phyloP scores from a whole-genome alignment of 164 flowering plant species.

The Taxillus chinensis region DNA sequence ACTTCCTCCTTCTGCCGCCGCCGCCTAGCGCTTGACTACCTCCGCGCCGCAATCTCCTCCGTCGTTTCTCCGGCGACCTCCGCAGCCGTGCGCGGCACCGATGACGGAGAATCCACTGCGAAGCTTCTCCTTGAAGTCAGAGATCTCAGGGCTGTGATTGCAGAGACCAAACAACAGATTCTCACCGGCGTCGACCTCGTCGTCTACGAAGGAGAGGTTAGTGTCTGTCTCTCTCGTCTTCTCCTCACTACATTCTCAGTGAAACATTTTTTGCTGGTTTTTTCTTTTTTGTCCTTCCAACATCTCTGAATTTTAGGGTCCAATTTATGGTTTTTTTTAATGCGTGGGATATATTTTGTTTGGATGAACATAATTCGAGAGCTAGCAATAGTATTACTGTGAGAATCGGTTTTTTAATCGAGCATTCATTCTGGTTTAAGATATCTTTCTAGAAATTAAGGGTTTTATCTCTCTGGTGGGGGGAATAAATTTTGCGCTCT shows the following conservation, averaged over 20 bases:
- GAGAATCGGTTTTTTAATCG: too few relatives aligned
- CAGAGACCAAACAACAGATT: conserved; percentile 51
- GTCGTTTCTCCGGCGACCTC: conserved; percentile 27
- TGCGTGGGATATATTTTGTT: too few relatives aligned
- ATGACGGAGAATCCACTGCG: conserved; percentile 6
- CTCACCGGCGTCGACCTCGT: conserved; percentile 72
- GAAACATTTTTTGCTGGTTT: background rate
- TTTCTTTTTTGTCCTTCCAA: background rate
- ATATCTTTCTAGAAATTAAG: too few relatives aligned
- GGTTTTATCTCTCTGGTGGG: too few relatives aligned
- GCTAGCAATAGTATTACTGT: too few relatives aligned
- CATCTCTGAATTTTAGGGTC: too few relatives aligned
- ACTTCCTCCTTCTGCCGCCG: too few relatives aligned
- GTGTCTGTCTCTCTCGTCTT: background rate
- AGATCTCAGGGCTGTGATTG: conserved; percentile 64
- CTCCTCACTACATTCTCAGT: background rate
- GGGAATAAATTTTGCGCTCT: too few relatives aligned
- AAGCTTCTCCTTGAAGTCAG: conserved; percentile 69
- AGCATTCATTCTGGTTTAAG: too few relatives aligned
- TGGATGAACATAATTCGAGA: too few relatives aligned
- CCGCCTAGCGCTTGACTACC: background rate
- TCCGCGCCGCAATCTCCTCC: conserved; percentile 18
- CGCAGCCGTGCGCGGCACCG: conserved; percentile 1
- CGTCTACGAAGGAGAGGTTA: conserved; percentile 78
- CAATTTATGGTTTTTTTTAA: too few relatives aligned